These are phyloP conservation scores for Arachis monticola DNA, from an alignment of 331 rosid genomes.

Conservation along the genomic window DNA sequence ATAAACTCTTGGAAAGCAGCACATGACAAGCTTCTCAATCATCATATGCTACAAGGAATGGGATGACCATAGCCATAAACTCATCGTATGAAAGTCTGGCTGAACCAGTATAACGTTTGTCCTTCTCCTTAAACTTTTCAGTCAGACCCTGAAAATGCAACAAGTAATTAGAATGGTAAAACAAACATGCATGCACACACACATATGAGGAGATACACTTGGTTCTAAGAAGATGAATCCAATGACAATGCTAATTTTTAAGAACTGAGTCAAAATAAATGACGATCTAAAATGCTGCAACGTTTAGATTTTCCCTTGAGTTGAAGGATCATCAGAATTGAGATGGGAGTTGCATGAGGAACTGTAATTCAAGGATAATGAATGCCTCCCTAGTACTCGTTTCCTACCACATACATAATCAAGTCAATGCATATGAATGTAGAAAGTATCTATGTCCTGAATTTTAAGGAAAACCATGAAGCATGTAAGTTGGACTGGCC, in stretches of 20 bases:
- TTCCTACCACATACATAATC: conserved; percentile 11
- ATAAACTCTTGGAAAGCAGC: conserved; percentile 3
- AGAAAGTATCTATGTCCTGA: not conserved
- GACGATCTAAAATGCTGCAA: conserved; percentile 15
- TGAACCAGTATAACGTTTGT: conserved; percentile 59
- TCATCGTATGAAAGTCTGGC: conserved; percentile 69
- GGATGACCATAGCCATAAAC: conserved; percentile 81
- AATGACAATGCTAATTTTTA: conserved; percentile 18
- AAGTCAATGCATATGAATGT: conserved; percentile 30
- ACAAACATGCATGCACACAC: not conserved
- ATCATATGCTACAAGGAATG: conserved; percentile 78
- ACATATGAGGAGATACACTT: not conserved
- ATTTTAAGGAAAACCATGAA: conserved; percentile 21
- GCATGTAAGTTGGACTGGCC: not conserved
- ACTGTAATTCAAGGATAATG: not conserved
- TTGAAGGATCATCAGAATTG: not conserved
- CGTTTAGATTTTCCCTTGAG: not conserved
- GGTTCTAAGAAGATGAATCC: not conserved
- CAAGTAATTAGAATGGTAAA: conserved; percentile 18
- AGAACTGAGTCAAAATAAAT: not conserved
- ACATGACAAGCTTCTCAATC: conserved; percentile 46
- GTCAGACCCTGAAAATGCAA: conserved; percentile 81
- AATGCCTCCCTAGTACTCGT: conserved; percentile 7
- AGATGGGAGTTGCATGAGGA: not conserved
- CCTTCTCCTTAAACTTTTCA: conserved; percentile 89